Conservation (phyloP, 1,284 basidiomycete genomes). For the Cryptococcus jaspeensis region DNA sequence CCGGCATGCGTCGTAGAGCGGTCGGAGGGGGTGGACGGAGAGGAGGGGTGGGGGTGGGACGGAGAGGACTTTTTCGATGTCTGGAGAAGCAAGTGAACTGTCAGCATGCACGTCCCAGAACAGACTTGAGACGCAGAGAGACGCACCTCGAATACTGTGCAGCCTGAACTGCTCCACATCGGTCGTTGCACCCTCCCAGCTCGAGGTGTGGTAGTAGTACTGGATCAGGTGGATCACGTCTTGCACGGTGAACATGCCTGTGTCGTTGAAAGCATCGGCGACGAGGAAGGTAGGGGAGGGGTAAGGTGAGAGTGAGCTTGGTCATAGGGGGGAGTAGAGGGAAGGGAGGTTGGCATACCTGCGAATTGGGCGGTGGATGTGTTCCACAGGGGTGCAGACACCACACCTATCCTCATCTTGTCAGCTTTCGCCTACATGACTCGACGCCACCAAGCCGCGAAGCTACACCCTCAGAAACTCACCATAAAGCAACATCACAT, state of each 20-base stretch:
- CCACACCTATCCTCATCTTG: conserved; percentile 66
- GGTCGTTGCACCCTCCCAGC: conserved; percentile 81
- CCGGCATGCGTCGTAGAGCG: conserved; percentile 87
- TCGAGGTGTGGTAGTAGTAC: conserved; percentile 82
- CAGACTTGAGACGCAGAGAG: no score
- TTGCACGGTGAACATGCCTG: conserved; percentile 90
- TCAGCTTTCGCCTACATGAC: not conserved
- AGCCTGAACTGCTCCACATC: conserved; percentile 95
- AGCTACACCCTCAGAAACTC: no score
- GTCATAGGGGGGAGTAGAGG: no score
- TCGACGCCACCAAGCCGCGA: no score
- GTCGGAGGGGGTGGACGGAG: conserved; percentile 80
- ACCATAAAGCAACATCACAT: conserved; percentile 87
- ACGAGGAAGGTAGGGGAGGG: no score
- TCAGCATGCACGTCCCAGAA: not conserved
- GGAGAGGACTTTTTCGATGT: conserved; percentile 89
- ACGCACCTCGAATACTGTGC: conserved; percentile 77
- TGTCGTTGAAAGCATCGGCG: no score
- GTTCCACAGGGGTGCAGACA: conserved; percentile 98
- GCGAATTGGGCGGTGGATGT: conserved; percentile 85
- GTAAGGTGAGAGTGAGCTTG: no score
- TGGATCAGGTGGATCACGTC: conserved; percentile 97
- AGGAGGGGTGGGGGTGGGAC: conserved; percentile 91
- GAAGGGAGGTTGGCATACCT: conserved; percentile 26
- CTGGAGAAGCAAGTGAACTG: conserved; percentile 55